These are phyloP conservation scores for Diaporthe batatas DNA, from an alignment of 2,329 filamentous ascomycete species.

Conservation along the genomic window DNA sequence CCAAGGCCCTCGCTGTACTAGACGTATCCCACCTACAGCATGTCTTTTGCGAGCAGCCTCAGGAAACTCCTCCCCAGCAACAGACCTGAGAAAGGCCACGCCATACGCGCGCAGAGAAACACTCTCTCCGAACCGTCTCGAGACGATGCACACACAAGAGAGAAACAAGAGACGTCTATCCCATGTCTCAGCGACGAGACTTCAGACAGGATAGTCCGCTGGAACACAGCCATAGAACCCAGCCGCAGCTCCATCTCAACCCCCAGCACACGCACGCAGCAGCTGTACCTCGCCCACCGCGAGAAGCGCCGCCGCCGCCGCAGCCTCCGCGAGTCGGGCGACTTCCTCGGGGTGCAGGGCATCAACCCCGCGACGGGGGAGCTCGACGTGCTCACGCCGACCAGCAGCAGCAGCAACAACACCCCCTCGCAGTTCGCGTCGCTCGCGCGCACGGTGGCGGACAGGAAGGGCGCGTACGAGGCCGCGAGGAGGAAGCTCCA, in stretches of 20 bases:
- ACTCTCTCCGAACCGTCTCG: constrained; percentile 47
- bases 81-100: constrained; percentile 65
- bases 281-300: constrained; percentile 51
- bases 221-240: constrained; percentile 52
- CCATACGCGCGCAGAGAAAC: constrained; percentile 53
- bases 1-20: neutral
- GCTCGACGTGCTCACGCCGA: constrained; percentile 58
- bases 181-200: neutral
- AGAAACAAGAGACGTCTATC: neutral
- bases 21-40: constrained; percentile 12
- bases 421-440: constrained; percentile 44
- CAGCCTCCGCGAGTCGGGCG: constrained; percentile 66
- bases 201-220: constrained; percentile 50
- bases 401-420: constrained; percentile 12
- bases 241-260: constrained; percentile 34
- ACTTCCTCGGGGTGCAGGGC: constrained; percentile 71
- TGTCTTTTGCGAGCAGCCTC: constrained; percentile 57
- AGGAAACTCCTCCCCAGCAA: constrained; percentile 62
- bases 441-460: constrained; percentile 51
- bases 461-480: constrained; percentile 53
- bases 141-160: neutral
- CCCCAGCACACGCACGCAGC: constrained; percentile 39
- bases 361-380: constrained; percentile 69
- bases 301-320: constrained; percentile 57
- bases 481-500: constrained; percentile 61